These are phyloP conservation scores for Plasmodium gallinaceum DNA, from an alignment of 169 alveolate genomes.

Conservation along the genomic window DNA sequence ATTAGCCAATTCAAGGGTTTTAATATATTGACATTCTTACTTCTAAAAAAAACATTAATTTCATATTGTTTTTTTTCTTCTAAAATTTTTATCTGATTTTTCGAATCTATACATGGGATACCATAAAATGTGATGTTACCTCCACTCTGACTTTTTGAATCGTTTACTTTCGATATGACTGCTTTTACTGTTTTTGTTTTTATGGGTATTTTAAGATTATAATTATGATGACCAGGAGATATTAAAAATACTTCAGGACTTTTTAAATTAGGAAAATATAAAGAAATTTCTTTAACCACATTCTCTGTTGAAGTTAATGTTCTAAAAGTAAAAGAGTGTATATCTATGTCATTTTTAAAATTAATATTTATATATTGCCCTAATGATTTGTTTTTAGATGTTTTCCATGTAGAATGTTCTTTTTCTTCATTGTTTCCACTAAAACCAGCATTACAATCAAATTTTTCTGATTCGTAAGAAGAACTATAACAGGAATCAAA, in stretches of 20 bases:
- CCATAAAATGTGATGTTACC: conserved; percentile 70
- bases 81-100: conserved; percentile 16
- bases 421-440: conserved; percentile 82
- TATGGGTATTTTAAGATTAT: conserved; percentile 49
- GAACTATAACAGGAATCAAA: conserved; percentile 78
- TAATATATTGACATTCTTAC: conserved; percentile 37
- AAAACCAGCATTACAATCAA: conserved; percentile 83
- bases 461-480: conserved; percentile 81
- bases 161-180: conserved; percentile 73
- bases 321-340: conserved; percentile 82
- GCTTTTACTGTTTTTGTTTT: conserved; percentile 63
- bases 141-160: conserved; percentile 53
- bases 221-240: conserved; percentile 70
- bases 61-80: conserved; percentile 53
- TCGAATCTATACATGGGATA: conserved; percentile 50
- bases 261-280: conserved; percentile 75
- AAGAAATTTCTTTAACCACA: conserved; percentile 81
- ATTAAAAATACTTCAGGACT: conserved; percentile 60
- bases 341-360: conserved; percentile 82
- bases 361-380: conserved; percentile 82
- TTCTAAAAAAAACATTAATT: conserved; percentile 68
- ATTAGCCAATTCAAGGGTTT: conserved; percentile 66
- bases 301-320: conserved; percentile 79
- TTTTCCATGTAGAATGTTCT: conserved; percentile 84
- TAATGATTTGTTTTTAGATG: conserved; percentile 78